These are phyloP conservation scores for Oldenlandia corymbosa DNA, from an alignment of 257 asterid genomes.

Conservation along the genomic window DNA sequence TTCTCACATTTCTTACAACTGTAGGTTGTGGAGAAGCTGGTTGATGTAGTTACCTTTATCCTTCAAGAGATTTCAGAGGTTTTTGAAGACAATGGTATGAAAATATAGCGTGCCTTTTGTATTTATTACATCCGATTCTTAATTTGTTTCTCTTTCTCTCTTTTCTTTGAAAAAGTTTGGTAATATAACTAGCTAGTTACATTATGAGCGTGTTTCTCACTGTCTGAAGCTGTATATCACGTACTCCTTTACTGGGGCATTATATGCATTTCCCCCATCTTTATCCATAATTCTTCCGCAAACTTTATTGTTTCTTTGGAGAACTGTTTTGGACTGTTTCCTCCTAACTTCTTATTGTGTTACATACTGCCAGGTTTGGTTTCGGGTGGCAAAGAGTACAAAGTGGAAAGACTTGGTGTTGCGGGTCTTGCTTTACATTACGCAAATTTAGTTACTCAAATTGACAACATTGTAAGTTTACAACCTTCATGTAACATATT, in stretches of 20 bases:
- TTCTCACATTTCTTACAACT: constrained; percentile 14
- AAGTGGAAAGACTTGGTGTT: constrained; percentile 74
- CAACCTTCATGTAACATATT: neutral
- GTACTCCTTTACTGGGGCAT: neutral
- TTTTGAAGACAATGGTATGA: constrained; percentile 71
- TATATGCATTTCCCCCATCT: neutral
- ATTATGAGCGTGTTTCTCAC: neutral
- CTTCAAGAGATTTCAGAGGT: constrained; percentile 77
- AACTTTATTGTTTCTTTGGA: neutral
- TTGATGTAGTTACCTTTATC: constrained; percentile 79
- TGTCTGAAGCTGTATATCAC: no score
- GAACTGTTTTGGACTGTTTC: neutral
- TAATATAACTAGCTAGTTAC: neutral
- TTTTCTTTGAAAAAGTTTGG: neutral
- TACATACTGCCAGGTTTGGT: constrained; percentile 41
- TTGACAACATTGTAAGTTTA: constrained; percentile 77
- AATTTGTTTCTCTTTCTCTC: neutral
- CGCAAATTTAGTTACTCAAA: constrained; percentile 86
- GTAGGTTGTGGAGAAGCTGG: constrained; percentile 95
- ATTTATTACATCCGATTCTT: neutral
- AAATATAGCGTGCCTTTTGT: neutral
- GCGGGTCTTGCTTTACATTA: constrained; percentile 96
- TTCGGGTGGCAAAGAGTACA: constrained; percentile 39
- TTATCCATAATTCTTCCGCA: no score
- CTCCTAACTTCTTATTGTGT: constrained; percentile 5